A percentile compares a stretch with the other conserved stretches of the same genome.
Evolutionary conservation across 2,329 filamentous ascomycete genomes (phyloP).

Genomic region (Colletotrichum caudatum): DNA sequence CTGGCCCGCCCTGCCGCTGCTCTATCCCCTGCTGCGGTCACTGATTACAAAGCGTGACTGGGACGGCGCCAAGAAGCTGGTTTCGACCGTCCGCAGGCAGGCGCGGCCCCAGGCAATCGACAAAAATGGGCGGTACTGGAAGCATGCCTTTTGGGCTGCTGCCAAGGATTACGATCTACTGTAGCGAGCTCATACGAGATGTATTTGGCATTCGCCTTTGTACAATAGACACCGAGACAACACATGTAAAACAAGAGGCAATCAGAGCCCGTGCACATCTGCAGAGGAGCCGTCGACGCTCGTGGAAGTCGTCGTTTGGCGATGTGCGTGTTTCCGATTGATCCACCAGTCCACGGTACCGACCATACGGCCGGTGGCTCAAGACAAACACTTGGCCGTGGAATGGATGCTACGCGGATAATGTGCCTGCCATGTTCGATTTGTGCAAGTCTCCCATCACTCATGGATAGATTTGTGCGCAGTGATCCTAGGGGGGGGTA

Average conservation of each 20-base stretch:
- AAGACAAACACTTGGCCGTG: not conserved
- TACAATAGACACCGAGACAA: not conserved
- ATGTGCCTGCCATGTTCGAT: not conserved
- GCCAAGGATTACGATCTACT: conserved; percentile 55
- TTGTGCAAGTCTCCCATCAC: not conserved
- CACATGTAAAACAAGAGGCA: not conserved
- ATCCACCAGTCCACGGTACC: no score
- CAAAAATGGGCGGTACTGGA: conserved; percentile 54
- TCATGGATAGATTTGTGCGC: not conserved
- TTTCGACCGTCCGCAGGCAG: conserved; percentile 46
- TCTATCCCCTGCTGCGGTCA: conserved; percentile 39
- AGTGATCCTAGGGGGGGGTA: no score
- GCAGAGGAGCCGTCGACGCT: not conserved
- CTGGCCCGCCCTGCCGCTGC: conserved; percentile 40
- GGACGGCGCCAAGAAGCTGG: conserved; percentile 50
- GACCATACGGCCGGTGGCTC: no score
- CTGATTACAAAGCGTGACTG: conserved; percentile 38
- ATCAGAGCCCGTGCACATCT: not conserved
- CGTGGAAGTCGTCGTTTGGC: not conserved
- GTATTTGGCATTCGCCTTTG: not conserved
- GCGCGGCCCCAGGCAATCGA: conserved; percentile 27
- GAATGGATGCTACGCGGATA: not conserved
- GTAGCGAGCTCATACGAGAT: not conserved
- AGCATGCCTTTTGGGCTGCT: conserved; percentile 63
- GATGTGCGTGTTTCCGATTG: not conserved